phyloP scores from a whole-genome alignment of 177 flowering plant species.

The Vitis hybrid region DNA sequence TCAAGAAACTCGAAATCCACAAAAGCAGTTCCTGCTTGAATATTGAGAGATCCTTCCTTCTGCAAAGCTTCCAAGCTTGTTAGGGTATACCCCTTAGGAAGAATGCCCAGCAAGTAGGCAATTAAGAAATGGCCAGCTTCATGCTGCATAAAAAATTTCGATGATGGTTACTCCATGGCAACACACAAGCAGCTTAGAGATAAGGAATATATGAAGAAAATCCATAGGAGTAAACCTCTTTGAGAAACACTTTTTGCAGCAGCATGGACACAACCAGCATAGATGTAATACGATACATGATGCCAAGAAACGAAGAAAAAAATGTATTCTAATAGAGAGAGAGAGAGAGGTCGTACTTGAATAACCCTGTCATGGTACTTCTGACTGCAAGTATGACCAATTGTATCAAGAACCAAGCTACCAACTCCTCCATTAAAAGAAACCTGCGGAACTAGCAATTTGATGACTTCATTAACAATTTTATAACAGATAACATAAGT shows the following conservation, averaged over 20 bases:
- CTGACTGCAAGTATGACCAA: conserved; percentile 69
- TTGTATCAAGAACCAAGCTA: conserved; percentile 74
- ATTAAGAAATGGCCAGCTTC: conserved; percentile 97
- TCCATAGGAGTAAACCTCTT: neutral
- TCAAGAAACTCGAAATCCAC: conserved; percentile 89
- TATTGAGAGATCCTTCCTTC: conserved; percentile 88
- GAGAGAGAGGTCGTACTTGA: conserved; percentile 49
- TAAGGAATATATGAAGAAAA: neutral
- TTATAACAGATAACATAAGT: neutral
- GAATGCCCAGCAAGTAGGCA: conserved; percentile 88
- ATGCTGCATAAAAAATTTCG: conserved; percentile 53
- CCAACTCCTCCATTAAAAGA: conserved; percentile 73
- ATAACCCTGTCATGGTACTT: conserved; percentile 80
- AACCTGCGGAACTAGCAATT: conserved; percentile 36
- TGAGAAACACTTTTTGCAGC: too few relatives aligned
- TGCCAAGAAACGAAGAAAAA: neutral
- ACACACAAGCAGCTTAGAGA: neutral
- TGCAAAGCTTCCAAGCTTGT: conserved; percentile 78
- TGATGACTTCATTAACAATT: neutral
- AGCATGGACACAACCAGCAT: neutral
- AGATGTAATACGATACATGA: neutral
- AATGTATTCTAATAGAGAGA: neutral
- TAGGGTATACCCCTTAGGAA: conserved; percentile 79
- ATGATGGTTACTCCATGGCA: neutral
- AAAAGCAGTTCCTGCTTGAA: conserved; percentile 96